These are phyloP conservation scores for Lithocarpus polystachyus DNA, from an alignment of 306 rosid genomes.

Conservation along the genomic window DNA sequence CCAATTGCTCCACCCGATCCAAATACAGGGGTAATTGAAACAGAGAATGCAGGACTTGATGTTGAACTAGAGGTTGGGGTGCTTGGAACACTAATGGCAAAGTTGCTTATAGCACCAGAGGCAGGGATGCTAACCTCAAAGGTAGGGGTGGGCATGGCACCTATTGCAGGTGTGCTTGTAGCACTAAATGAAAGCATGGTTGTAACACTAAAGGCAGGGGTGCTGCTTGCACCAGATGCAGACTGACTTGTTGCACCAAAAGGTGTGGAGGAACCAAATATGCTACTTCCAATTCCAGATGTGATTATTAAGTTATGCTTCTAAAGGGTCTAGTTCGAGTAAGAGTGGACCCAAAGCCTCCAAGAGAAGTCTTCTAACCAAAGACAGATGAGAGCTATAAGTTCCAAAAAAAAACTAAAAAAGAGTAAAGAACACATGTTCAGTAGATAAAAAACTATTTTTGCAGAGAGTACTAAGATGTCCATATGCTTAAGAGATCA, in stretches of 20 bases:
- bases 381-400: conserved; percentile 50
- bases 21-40: conserved; percentile 42
- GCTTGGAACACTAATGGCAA: conserved; percentile 66
- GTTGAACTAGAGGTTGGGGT: conserved; percentile 73
- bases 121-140: conserved; percentile 53
- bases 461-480: neutral
- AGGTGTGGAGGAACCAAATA: conserved; percentile 83
- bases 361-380: conserved; percentile 85
- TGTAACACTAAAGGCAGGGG: neutral
- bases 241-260: conserved; percentile 68
- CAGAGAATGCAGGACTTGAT: conserved; percentile 46
- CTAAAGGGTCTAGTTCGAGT: conserved; percentile 79
- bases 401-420: neutral
- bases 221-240: conserved; percentile 37
- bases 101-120: conserved; percentile 27
- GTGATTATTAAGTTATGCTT: conserved; percentile 63
- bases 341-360: conserved; percentile 75
- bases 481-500: neutral
- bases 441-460: neutral
- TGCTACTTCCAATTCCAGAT: conserved; percentile 80
- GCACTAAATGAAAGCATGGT: conserved; percentile 56
- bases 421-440: neutral
- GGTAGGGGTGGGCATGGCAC: conserved; percentile 54
- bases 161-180: conserved; percentile 54
- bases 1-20: conserved; percentile 69